Evolutionary conservation across 2,329 filamentous ascomycete species (phyloP), one percentile per base, ranked within the genome.

Genomic region (Fusarium sp.): DNA sequence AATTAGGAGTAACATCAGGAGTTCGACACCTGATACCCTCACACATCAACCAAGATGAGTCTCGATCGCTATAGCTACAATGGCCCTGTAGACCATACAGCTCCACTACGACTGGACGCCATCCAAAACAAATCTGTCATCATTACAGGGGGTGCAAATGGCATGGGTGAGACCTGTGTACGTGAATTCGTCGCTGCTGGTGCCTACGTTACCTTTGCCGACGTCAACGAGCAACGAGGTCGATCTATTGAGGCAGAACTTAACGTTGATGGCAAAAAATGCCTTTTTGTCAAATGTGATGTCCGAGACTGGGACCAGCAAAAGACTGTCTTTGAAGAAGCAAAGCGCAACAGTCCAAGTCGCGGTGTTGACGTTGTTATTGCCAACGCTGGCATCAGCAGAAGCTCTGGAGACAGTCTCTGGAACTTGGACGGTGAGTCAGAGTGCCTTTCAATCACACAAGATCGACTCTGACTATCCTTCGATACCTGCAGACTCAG

Each of bases 71-170:
- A 77, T 35, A 35, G 56, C 8, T 77, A 77, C 57, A 69, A 57
- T n/a, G 75, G 75, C 10, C 74, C 75, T 5, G 41, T 77, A 16
- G 72, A 77, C 61, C 71, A 76, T 39, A 77, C 72, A 6, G 6
- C 52, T 14, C 11, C 54, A 2, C 60, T 64, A 1, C 33, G 68
- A 31, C 64, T 70, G 9, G 61, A 77, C 0, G 52, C 70, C 5
- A 35, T 86, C 10, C 78, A 75, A 5, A 85, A 83, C 31, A 88
- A 87, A 72, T 85, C 84, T 1, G 85, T 86, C 27, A 81, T 88
- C 24, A 82, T 88, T 18, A 88, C 86, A 1, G 85, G 86, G n/a
- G 86, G 86, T 13, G 85, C 81, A 39, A 83, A 82, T 67, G 84
- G 84, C 24, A 83, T 86, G 67, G 84, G 84, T 9, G 81, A 84